A percentile compares a stretch with the other conserved stretches of the same genome.
Conservation (phyloP, 1,139 yeast species). For the Geotrichum aggregatum region DNA sequence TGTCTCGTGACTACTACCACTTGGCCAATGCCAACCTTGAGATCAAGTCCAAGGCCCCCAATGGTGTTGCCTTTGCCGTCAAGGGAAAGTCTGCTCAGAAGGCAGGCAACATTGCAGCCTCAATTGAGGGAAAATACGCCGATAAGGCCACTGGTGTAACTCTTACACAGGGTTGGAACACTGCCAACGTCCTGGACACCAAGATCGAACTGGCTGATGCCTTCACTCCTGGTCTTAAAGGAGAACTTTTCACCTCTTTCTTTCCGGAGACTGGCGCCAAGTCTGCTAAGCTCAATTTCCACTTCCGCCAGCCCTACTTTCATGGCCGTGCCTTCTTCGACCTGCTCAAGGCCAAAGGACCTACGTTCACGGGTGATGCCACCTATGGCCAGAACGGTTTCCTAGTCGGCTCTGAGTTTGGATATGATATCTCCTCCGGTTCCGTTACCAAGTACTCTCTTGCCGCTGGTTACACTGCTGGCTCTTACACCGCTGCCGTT, state of each 20-base stretch:
- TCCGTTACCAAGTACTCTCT: slow-evolving; percentile 90
- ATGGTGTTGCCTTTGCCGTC: slow-evolving; percentile 91
- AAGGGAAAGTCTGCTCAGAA: slow-evolving; percentile 82
- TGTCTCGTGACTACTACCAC: slow-evolving; percentile 92
- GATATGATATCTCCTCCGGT: slow-evolving; percentile 91
- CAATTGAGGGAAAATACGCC: slow-evolving; percentile 85
- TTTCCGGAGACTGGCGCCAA: slow-evolving; percentile 79
- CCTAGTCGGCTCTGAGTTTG: slow-evolving; percentile 96
- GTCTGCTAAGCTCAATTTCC: slow-evolving; percentile 86
- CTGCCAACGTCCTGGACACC: slow-evolving; percentile 87
- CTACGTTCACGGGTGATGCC: slow-evolving; percentile 90
- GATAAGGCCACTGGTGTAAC: slow-evolving; percentile 94
- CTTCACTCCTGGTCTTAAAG: slow-evolving; percentile 91
- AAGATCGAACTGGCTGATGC: slow-evolving; percentile 90
- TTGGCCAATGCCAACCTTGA: slow-evolving; percentile 81
- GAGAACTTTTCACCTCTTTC: slow-evolving; percentile 84
- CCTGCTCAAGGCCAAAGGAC: slow-evolving; percentile 72
- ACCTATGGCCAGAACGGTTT: slow-evolving; percentile 94
- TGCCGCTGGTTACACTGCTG: slow-evolving; percentile 89
- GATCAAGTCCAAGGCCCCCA: slow-evolving; percentile 90
- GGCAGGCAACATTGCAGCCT: slow-evolving; percentile 80
- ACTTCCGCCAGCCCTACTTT: slow-evolving; percentile 88
- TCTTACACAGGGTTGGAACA: slow-evolving; percentile 96
- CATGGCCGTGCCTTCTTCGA: slow-evolving; percentile 95
- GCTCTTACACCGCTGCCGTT: slow-evolving; percentile 81